Percentiles rank a stretch among this genome's conserved stretches.
phyloP scores from a whole-genome alignment of 202 grass and related monocot species.

The Zizania palustris region DNA sequence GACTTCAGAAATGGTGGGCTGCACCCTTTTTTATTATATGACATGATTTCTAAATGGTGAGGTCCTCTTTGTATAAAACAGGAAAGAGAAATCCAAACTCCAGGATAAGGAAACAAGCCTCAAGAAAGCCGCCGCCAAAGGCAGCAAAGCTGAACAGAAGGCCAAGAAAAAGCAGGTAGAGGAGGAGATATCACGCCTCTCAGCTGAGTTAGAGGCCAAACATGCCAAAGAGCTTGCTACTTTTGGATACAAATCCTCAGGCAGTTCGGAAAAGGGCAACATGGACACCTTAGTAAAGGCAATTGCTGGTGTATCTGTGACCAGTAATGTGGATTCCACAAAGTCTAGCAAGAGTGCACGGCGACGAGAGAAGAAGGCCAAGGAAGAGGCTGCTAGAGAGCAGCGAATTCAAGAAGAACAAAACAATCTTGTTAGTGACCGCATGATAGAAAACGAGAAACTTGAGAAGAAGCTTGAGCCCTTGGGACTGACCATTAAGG shows the following conservation, averaged over 20 bases:
- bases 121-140: constrained; percentile 91
- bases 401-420: constrained; percentile 95
- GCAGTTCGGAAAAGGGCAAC: constrained; percentile 60
- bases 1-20: background rate
- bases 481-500: constrained; percentile 69
- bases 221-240: constrained; percentile 76
- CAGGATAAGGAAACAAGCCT: constrained; percentile 89
- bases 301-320: constrained; percentile 76
- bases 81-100: constrained; percentile 84
- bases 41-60: constrained; percentile 7
- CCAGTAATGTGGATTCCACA: constrained; percentile 50
- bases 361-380: constrained; percentile 69
- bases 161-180: constrained; percentile 95
- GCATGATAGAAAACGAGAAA: constrained; percentile 78
- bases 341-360: constrained; percentile 70
- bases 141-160: constrained; percentile 97
- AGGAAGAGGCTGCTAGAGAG: constrained; percentile 92
- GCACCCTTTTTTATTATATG: constrained; percentile 13
- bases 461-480: constrained; percentile 74
- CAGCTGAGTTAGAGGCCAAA: constrained; percentile 69
- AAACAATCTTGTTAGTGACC: constrained; percentile 72
- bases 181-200: constrained; percentile 69
- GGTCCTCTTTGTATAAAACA: constrained; percentile 39
- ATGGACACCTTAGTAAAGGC: constrained; percentile 84
- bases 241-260: constrained; percentile 66